Evolutionary conservation across 768 basidiomycete genomes (phyloP), one percentile per base, ranked within the genome.

Genomic region (Hypholoma fasciculare): DNA sequence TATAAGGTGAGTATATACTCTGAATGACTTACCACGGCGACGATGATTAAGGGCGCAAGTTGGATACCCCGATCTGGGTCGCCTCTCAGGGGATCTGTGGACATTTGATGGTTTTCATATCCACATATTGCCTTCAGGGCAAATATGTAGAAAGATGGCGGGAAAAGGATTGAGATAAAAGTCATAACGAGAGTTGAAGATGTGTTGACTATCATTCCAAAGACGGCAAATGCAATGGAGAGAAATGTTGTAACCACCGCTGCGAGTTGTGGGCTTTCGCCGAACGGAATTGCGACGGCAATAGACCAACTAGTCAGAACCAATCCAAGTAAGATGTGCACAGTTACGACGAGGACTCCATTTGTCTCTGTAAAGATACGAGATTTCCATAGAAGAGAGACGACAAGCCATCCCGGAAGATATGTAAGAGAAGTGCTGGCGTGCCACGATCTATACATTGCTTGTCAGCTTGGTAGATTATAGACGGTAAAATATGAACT

Each of bases 101-200:
- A 68, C 46, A 81, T 68, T 51, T 77, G 74, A 49, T 84, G 72
- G 48, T 78, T 79, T 71, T 93, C 90, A 63, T 79, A 92, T 13
- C 88, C 88, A 50, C 82, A 78, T 1, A 92, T 80, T 1, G 83
- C 82, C 50, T 87, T 81, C 4, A 85, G 81, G 9, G 84, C 85
- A 61, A 91, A 92, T 16, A 90, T 77, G 62, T 89, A 92, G 69
- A 85, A 92, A 66, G 92, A 89, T 17, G 91, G 67, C 43, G 92
- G 69, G 5, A 87, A 82, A 65, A 89, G 87, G 37, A 91, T 71
- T 57, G 84, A 82, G 14, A 87, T 83, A 1, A 74, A 76, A 1
- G 70, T 79, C 1, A 76, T 78, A 1, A 71, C 65, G 2, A 78
- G 76, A 54, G 70, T 42, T 34, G 69, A 69, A 52, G 84, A 74